These are phyloP conservation scores for Monosporascus sp. DNA, from an alignment of 2,329 filamentous ascomycete species.

Conservation along the genomic window DNA sequence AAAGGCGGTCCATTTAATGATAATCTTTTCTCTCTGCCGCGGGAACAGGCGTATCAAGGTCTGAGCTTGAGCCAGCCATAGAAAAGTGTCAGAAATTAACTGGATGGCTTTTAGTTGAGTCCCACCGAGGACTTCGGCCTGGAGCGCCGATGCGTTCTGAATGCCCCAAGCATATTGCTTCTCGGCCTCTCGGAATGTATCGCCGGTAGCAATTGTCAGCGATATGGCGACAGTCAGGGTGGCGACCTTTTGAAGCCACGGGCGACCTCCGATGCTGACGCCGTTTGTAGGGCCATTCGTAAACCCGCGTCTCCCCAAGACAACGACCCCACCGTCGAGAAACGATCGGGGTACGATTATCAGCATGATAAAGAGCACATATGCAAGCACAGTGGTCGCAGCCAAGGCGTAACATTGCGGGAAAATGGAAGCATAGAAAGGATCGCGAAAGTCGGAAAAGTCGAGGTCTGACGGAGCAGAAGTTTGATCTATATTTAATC, in stretches of 20 bases:
- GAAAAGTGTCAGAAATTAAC: constrained; percentile 89
- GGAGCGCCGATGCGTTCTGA: constrained; percentile 73
- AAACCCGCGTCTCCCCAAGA: constrained; percentile 76
- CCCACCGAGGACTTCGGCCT: constrained; percentile 74
- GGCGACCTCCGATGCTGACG: constrained; percentile 82
- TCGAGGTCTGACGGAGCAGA: constrained; percentile 30
- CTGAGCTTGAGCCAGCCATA: constrained; percentile 97
- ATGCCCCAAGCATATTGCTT: constrained; percentile 73
- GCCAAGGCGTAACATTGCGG: constrained; percentile 92
- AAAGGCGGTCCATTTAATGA: constrained; percentile 98
- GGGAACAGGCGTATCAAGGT: constrained; percentile 94
- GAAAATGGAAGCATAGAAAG: constrained; percentile 90
- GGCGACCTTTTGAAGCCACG: constrained; percentile 86
- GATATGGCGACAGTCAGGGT: constrained; percentile 73
- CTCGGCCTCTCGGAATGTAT: constrained; percentile 83
- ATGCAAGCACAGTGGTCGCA: constrained; percentile 84
- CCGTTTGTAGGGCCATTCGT: constrained; percentile 75
- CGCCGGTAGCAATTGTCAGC: constrained; percentile 85
- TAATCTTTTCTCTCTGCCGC: constrained; percentile 92
- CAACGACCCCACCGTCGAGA: constrained; percentile 77
- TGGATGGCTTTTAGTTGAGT: constrained; percentile 84
- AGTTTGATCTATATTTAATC: constrained; percentile 34
- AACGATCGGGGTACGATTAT: constrained; percentile 93
- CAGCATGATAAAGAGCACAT: constrained; percentile 88
- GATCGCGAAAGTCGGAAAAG: constrained; percentile 67